Evolutionary conservation across 2,329 filamentous ascomycete genomes (phyloP).

Genomic region (Phialophora verrucosa): DNA sequence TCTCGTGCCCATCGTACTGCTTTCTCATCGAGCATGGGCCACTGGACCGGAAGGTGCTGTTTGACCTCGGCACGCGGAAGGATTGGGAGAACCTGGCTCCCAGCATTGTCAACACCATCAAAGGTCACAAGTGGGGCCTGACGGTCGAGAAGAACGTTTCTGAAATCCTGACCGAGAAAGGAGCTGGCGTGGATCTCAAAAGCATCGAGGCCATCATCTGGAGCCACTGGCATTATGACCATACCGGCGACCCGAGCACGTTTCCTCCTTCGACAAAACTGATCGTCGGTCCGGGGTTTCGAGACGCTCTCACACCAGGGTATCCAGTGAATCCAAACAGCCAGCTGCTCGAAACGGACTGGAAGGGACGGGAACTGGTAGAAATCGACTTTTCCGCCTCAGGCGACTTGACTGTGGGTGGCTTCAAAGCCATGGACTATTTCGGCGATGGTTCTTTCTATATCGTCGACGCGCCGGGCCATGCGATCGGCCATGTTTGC

Average conservation of each 20-base stretch:
- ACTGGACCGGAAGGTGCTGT: conserved; percentile 66
- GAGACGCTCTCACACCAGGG: conserved; percentile 53
- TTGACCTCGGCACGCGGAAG: conserved; percentile 41
- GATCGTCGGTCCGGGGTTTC: conserved; percentile 61
- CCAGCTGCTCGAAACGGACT: conserved; percentile 46
- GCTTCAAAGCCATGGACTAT: conserved; percentile 45
- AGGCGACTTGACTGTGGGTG: background rate
- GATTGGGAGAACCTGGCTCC: conserved; percentile 39
- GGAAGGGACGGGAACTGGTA: conserved; percentile 39
- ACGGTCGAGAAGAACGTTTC: conserved; percentile 29
- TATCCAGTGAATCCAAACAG: conserved; percentile 51
- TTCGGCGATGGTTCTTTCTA: conserved; percentile 50
- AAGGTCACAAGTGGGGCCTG: conserved; percentile 1
- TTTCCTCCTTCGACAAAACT: conserved; percentile 57
- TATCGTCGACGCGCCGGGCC: conserved; percentile 55
- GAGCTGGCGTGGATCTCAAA: conserved; percentile 35
- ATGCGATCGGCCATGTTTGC: conserved; percentile 55
- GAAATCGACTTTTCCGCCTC: conserved; percentile 34
- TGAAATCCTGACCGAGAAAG: conserved; percentile 26
- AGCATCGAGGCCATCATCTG: conserved; percentile 33
- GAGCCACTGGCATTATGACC: conserved; percentile 48
- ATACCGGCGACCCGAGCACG: conserved; percentile 57
- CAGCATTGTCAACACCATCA: conserved; percentile 18
- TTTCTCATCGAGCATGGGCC: conserved; percentile 74
- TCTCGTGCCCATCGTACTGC: conserved; percentile 17